Percentiles rank a stretch among this genome's conserved stretches.
Evolutionary conservation across 2,329 filamentous ascomycete genomes (phyloP).

Genomic region (Hirsutella rhossiliensis): DNA sequence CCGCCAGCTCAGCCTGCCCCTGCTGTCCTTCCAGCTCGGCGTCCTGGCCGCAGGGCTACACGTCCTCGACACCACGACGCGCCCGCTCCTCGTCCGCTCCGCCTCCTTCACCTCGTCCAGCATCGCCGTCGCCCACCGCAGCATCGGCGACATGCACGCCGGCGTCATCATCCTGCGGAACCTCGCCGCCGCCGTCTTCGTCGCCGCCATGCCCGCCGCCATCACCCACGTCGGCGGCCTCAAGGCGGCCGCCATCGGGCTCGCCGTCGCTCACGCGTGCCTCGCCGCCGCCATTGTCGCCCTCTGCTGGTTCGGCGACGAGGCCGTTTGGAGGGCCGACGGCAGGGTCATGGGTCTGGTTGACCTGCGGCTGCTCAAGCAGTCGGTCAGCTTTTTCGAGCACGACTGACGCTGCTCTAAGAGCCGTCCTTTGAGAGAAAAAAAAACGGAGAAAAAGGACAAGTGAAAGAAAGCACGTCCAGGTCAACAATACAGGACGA

Average conservation of each 20-base stretch:
- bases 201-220: constrained; percentile 27
- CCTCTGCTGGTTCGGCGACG: constrained; percentile 30
- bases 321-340: constrained; percentile 29
- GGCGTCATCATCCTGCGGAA: constrained; percentile 28
- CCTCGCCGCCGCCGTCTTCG: constrained; percentile 28
- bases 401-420: constrained; percentile 15
- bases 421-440: background rate
- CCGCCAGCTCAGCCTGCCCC: constrained; percentile 21
- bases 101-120: constrained; percentile 36
- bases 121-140: constrained; percentile 31
- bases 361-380: constrained; percentile 29
- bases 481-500: too few species aligned
- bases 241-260: constrained; percentile 23
- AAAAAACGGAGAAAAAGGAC: background rate
- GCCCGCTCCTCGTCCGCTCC: constrained; percentile 32
- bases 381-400: constrained; percentile 33
- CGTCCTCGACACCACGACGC: constrained; percentile 26
- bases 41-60: constrained; percentile 31
- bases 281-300: constrained; percentile 20
- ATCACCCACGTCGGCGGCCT: constrained; percentile 23
- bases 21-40: constrained; percentile 32
- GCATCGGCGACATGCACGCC: constrained; percentile 35
- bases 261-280: constrained; percentile 28
- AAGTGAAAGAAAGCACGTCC: background rate
- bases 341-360: constrained; percentile 34